These are phyloP conservation scores for Fusarium nodosum DNA, from an alignment of 2,329 filamentous ascomycete genomes.

Conservation along the genomic window DNA sequence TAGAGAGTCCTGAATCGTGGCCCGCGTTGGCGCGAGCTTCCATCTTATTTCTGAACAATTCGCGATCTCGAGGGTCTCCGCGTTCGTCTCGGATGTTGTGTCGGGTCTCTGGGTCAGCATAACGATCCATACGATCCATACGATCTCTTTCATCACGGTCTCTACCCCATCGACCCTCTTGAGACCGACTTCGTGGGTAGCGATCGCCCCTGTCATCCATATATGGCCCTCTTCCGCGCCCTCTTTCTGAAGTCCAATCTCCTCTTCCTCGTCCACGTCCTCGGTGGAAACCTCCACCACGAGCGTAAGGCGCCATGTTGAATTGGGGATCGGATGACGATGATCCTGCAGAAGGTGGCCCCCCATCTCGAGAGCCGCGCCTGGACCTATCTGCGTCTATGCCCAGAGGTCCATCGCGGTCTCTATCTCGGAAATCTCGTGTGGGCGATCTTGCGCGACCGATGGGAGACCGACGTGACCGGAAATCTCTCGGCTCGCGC, in stretches of 20 bases:
- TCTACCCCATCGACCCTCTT: slow-evolving; percentile 71
- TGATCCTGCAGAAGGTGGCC: slow-evolving; percentile 78
- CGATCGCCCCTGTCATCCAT: slow-evolving; percentile 70
- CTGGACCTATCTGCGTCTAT: slow-evolving; percentile 76
- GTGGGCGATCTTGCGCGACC: slow-evolving; percentile 74
- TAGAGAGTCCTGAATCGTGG: slow-evolving; percentile 62
- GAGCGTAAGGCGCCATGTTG: slow-evolving; percentile 64
- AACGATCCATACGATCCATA: slow-evolving; percentile 59
- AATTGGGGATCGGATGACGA: slow-evolving; percentile 77
- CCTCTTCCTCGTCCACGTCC: slow-evolving; percentile 66
- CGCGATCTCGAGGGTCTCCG: slow-evolving; percentile 59
- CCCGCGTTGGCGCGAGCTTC: slow-evolving; percentile 63
- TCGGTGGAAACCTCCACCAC: slow-evolving; percentile 68
- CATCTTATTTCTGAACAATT: slow-evolving; percentile 63
- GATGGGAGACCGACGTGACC: slow-evolving; percentile 69
- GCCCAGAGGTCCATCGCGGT: slow-evolving; percentile 70
- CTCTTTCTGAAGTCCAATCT: slow-evolving; percentile 61
- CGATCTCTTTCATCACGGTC: slow-evolving; percentile 69
- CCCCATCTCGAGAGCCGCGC: slow-evolving; percentile 76
- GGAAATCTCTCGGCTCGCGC: slow-evolving; percentile 58
- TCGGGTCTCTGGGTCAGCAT: slow-evolving; percentile 56
- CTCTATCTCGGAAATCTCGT: slow-evolving; percentile 73
- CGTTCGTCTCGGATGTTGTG: slow-evolving; percentile 64
- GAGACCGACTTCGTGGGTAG: slow-evolving; percentile 75
- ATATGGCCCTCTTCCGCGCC: slow-evolving; percentile 69